Evolutionary conservation across 352 stramenopile genomes (phyloP).

Genomic region (Globisporangium irregulare): DNA sequence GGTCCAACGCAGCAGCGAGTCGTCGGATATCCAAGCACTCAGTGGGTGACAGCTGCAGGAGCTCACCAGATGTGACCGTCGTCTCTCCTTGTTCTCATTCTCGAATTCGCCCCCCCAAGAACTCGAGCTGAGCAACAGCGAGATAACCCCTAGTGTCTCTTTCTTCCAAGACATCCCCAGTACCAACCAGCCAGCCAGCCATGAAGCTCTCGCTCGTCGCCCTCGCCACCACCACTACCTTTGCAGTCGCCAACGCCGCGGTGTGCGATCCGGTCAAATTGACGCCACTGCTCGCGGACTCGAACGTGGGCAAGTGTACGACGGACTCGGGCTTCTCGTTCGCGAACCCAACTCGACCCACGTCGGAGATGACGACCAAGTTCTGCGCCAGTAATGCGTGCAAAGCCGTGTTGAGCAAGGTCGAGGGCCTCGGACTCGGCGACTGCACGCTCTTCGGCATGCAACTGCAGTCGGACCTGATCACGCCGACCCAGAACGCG

Average conservation of each 20-base stretch:
- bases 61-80: too few species aligned
- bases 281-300: slow-evolving; percentile 8
- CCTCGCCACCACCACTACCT: neutral
- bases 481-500: slow-evolving; percentile 14
- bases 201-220: slow-evolving; percentile 16
- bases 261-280: slow-evolving; percentile 12
- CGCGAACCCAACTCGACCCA: neutral
- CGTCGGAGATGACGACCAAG: slow-evolving; percentile 11
- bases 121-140: too few species aligned
- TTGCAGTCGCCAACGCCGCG: slow-evolving; percentile 6
- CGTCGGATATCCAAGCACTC: too few species aligned
- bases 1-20: too few species aligned
- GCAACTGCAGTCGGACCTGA: slow-evolving; percentile 23
- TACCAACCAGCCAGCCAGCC: neutral
- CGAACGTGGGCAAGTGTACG: slow-evolving; percentile 6
- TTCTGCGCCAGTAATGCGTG: slow-evolving; percentile 26
- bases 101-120: too few species aligned
- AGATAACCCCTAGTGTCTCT: too few species aligned
- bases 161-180: too few species aligned
- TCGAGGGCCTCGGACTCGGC: slow-evolving; percentile 24
- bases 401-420: slow-evolving; percentile 14
- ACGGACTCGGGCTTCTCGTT: slow-evolving; percentile 29
- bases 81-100: too few species aligned
- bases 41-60: too few species aligned
- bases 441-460: slow-evolving; percentile 27